Conservation (phyloP, 1,284 basidiomycete species). For the Cystobasidium slooffiae region DNA sequence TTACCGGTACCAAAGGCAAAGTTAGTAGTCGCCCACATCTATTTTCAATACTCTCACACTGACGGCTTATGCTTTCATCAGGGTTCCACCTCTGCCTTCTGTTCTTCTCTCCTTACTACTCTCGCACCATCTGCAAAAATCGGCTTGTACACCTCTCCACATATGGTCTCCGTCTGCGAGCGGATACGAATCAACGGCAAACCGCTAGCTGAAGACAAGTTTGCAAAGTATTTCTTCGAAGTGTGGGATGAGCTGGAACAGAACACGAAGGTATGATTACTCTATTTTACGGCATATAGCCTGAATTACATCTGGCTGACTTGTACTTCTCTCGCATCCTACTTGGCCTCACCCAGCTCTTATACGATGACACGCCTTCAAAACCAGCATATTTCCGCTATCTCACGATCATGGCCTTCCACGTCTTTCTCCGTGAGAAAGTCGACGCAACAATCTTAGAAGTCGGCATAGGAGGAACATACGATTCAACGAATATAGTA, state of each 20-base stretch:
- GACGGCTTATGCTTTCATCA: background rate
- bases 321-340: background rate
- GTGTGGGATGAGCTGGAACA: conserved; percentile 86
- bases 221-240: conserved; percentile 92
- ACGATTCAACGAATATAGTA: conserved; percentile 96
- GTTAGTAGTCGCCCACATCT: background rate
- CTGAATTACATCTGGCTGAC: no score
- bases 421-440: conserved; percentile 78
- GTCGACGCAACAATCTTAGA: conserved; percentile 91
- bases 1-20: conserved; percentile 99
- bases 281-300: background rate
- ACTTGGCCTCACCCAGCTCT: conserved; percentile 59
- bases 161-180: conserved; percentile 93
- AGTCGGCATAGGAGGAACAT: conserved; percentile 93
- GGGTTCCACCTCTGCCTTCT: conserved; percentile 92
- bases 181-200: conserved; percentile 90
- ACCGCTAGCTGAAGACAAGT: conserved; percentile 84
- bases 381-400: conserved; percentile 95
- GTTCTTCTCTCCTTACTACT: conserved; percentile 53
- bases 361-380: conserved; percentile 65
- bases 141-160: conserved; percentile 95
- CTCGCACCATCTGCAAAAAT: conserved; percentile 47
- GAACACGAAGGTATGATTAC: conserved; percentile 65
- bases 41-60: background rate
- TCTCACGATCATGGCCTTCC: conserved; percentile 88